These are phyloP conservation scores for Colletotrichum spaethianum DNA, from an alignment of 2,329 filamentous ascomycete species.

Conservation along the genomic window DNA sequence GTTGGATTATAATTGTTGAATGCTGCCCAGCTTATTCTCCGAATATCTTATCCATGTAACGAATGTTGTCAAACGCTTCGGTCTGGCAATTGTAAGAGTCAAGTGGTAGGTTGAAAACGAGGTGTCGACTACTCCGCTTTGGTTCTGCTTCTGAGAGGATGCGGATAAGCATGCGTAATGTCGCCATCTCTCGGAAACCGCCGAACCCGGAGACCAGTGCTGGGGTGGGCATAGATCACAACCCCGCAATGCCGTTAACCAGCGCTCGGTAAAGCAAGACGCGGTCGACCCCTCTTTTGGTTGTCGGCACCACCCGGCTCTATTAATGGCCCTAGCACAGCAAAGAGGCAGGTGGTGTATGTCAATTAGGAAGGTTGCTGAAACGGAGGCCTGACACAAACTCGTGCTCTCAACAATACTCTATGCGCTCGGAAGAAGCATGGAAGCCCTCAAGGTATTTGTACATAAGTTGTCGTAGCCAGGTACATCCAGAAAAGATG, in stretches of 20 bases:
- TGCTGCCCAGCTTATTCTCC: background rate
- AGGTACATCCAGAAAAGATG: too few species aligned
- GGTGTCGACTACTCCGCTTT: conserved; percentile 21
- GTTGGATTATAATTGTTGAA: background rate
- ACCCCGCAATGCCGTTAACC: background rate
- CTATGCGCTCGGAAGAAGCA: too few species aligned
- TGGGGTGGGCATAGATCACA: background rate
- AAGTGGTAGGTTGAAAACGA: background rate
- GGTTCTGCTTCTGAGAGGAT: background rate
- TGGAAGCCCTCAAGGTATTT: too few species aligned
- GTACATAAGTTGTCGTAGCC: too few species aligned
- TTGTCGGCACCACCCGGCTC: background rate
- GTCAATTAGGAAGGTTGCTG: too few species aligned
- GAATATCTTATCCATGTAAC: background rate
- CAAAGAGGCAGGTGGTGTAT: too few species aligned
- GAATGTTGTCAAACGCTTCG: too few species aligned
- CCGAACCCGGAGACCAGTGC: conserved; percentile 17
- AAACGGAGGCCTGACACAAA: too few species aligned
- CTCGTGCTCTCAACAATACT: too few species aligned
- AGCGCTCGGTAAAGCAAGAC: background rate
- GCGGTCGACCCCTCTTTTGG: background rate
- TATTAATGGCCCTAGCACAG: too few species aligned
- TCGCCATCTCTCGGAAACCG: conserved; percentile 31
- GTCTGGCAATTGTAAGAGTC: background rate
- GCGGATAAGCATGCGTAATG: conserved; percentile 30